These are phyloP conservation scores for Plantago coronopus DNA, from an alignment of 305 asterid genomes.

Conservation along the genomic window DNA sequence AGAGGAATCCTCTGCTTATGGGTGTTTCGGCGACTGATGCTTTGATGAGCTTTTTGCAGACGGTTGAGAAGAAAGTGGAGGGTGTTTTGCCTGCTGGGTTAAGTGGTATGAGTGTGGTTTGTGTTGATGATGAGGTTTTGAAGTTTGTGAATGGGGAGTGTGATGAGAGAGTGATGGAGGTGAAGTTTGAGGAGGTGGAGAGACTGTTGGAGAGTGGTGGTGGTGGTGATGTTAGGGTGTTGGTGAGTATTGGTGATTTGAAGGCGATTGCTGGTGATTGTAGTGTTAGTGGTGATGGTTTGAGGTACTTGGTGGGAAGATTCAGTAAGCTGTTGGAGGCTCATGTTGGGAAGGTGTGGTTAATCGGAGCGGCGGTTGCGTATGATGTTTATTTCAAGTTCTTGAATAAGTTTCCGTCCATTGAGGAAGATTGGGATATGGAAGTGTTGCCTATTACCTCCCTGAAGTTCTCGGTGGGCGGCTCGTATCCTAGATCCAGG, in stretches of 20 bases:
- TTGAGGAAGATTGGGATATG: slow-evolving; percentile 73
- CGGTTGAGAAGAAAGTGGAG: slow-evolving; percentile 29
- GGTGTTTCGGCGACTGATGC: slow-evolving; percentile 66
- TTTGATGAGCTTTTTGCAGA: slow-evolving; percentile 47
- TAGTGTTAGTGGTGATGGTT: slow-evolving; percentile 35
- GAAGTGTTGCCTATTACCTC: slow-evolving; percentile 69
- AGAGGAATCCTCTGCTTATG: slow-evolving; percentile 62
- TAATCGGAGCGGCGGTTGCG: slow-evolving; percentile 56
- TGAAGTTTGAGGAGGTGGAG: slow-evolving; percentile 51
- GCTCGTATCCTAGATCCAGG: slow-evolving; percentile 81
- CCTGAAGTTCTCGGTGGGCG: slow-evolving; percentile 42
- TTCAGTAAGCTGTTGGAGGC: slow-evolving; percentile 38
- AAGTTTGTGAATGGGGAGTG: slow-evolving; percentile 50
- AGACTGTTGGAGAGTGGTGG: slow-evolving; percentile 29
- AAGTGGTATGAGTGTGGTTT: slow-evolving; percentile 43
- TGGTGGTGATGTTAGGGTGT: slow-evolving; percentile 38
- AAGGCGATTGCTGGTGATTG: slow-evolving; percentile 33
- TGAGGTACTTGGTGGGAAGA: slow-evolving; percentile 40
- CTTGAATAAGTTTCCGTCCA: slow-evolving; percentile 55
- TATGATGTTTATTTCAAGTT: slow-evolving; percentile 61
- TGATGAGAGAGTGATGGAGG: slow-evolving; percentile 45
- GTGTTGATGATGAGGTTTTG: slow-evolving; percentile 48
- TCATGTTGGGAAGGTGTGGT: slow-evolving; percentile 50
- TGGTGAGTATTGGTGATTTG: slow-evolving; percentile 65
- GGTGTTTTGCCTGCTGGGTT: slow-evolving; percentile 41